A percentile compares a stretch with the other conserved stretches of the same genome.
phyloP scores from a whole-genome alignment of 1,139 yeast species.

The Hyphopichia pseudoburtonii region DNA sequence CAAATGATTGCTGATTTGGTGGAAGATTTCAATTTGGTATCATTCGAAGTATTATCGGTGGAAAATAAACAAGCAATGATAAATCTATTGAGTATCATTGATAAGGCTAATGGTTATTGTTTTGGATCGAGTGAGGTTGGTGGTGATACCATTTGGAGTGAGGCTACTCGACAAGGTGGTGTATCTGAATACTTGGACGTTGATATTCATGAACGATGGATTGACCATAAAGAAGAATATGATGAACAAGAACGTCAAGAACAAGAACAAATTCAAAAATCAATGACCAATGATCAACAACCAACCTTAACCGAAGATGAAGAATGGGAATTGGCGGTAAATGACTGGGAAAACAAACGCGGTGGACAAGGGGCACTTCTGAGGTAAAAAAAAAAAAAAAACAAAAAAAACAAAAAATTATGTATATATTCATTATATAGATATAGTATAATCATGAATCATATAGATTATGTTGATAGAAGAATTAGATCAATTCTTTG shows the following conservation, averaged over 20 bases:
- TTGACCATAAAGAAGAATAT: conserved; percentile 75
- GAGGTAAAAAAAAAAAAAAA: conserved; percentile 2
- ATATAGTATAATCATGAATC: not conserved
- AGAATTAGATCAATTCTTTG: conserved; percentile 19
- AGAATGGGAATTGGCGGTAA: conserved; percentile 68
- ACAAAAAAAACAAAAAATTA: too few species aligned
- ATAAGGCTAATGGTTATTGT: conserved; percentile 89
- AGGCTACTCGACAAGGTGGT: conserved; percentile 83
- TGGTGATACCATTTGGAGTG: conserved; percentile 96
- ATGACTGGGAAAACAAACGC: conserved; percentile 55
- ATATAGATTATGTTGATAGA: not conserved
- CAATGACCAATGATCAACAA: conserved; percentile 18
- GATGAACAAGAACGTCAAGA: conserved; percentile 61
- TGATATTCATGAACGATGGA: conserved; percentile 95
- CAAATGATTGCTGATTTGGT: conserved; percentile 80
- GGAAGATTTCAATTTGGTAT: conserved; percentile 82
- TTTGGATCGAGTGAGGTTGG: conserved; percentile 93
- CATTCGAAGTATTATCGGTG: conserved; percentile 84
- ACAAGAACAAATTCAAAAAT: conserved; percentile 26
- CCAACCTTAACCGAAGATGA: conserved; percentile 54
- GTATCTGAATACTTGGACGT: conserved; percentile 47
- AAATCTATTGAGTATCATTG: conserved; percentile 69
- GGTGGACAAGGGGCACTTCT: conserved; percentile 10
- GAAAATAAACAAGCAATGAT: conserved; percentile 95
- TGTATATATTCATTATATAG: conserved; percentile 1